Percentiles rank a stretch among this genome's conserved stretches.
Evolutionary conservation across 331 rosid species (phyloP).

Genomic region (Pyrus hybrid): DNA sequence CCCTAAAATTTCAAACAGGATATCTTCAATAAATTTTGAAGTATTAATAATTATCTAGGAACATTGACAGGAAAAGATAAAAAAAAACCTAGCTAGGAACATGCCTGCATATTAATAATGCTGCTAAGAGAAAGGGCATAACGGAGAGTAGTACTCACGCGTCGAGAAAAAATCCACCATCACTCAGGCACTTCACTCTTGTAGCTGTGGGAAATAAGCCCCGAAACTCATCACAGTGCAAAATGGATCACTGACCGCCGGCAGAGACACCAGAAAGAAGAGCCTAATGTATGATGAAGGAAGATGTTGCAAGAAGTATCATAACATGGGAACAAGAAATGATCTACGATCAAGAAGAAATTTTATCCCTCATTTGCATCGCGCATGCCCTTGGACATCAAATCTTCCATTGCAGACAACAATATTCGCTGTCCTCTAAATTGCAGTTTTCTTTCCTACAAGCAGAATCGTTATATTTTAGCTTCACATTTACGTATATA

Average conservation of each 20-base stretch:
- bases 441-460: conserved; percentile 57
- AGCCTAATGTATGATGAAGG: conserved; percentile 36
- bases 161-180: conserved; percentile 86
- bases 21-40: not conserved
- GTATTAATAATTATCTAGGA: not conserved
- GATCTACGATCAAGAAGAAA: not conserved
- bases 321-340: not conserved
- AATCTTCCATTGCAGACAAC: conserved; percentile 79
- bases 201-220: conserved; percentile 48
- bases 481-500: not conserved
- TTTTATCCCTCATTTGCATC: conserved; percentile 52
- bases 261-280: conserved; percentile 95
- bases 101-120: not conserved
- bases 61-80: too few relatives aligned
- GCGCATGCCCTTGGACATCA: conserved; percentile 78
- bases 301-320: not conserved
- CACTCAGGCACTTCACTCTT: conserved; percentile 86
- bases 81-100: not conserved
- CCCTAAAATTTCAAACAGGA: conserved; percentile 34
- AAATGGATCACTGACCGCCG: conserved; percentile 76
- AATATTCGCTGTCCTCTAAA: conserved; percentile 88
- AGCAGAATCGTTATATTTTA: not conserved
- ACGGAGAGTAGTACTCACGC: conserved; percentile 31
- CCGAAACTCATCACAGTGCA: conserved; percentile 79
- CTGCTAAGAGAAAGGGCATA: conserved; percentile 7